Conservation (phyloP, 805 yeast species). For the Yamadazyma laniorum region DNA sequence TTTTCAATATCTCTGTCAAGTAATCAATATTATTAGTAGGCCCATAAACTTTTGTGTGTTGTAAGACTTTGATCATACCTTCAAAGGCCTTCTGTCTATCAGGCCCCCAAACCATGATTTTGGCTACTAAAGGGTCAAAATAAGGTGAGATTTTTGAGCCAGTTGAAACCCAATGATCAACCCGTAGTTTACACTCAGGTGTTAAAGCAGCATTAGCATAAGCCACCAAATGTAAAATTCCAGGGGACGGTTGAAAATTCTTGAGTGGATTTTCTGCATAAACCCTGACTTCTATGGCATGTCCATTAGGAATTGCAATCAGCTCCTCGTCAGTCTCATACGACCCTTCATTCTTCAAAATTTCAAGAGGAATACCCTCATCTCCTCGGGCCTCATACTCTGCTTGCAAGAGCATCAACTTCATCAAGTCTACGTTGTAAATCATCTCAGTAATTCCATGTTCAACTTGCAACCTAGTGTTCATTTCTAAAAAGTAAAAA, state of each 20-base stretch:
- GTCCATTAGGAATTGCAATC: constrained; percentile 84
- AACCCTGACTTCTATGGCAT: constrained; percentile 92
- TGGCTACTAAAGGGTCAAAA: constrained; percentile 94
- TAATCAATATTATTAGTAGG: constrained; percentile 88
- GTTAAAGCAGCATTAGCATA: constrained; percentile 53
- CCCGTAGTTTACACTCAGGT: constrained; percentile 39
- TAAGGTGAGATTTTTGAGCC: constrained; percentile 89
- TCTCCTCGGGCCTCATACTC: constrained; percentile 62
- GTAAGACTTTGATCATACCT: constrained; percentile 73
- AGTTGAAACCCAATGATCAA: constrained; percentile 89
- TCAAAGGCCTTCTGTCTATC: constrained; percentile 80
- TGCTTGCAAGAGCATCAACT: constrained; percentile 93
- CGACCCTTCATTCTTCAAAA: constrained; percentile 9
- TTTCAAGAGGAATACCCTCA: constrained; percentile 11
- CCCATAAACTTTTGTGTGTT: constrained; percentile 83
- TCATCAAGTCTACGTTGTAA: constrained; percentile 93
- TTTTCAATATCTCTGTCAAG: constrained; percentile 75
- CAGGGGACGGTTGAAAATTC: constrained; percentile 96
- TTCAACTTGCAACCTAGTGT: constrained; percentile 95
- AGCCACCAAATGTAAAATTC: constrained; percentile 77
- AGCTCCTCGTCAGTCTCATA: constrained; percentile 60
- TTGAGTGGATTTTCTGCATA: constrained; percentile 97
- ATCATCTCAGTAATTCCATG: constrained; percentile 96
- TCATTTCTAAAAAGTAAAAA: constrained; percentile 92
- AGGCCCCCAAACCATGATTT: constrained; percentile 90